Conservation (phyloP, 2,329 filamentous ascomycete species). For the Cladosporium velox region DNA sequence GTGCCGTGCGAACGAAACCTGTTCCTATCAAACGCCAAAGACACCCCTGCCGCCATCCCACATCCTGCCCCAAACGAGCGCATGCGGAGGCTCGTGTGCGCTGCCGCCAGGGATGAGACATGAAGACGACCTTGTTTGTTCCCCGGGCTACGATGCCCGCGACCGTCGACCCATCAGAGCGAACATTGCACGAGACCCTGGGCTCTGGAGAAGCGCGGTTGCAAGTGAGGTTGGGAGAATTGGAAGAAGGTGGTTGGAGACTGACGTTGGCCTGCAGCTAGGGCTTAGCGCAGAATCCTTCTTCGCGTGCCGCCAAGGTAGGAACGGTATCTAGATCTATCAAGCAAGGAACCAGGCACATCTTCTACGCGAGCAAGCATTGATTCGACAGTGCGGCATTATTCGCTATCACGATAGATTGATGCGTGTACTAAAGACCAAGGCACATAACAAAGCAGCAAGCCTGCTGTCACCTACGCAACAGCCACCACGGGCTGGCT, state of each 20-base stretch:
- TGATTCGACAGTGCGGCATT: neutral
- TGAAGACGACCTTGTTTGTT: conserved; percentile 13
- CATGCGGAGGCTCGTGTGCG: conserved; percentile 12
- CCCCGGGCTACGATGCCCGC: neutral
- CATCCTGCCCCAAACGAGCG: neutral
- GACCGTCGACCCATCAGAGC: neutral
- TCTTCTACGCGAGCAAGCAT: conserved; percentile 2
- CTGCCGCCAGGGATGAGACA: conserved; percentile 15
- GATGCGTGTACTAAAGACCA: neutral
- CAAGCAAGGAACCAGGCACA: conserved; percentile 19
- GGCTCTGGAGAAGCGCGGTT: conserved; percentile 10
- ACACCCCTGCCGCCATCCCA: conserved; percentile 18
- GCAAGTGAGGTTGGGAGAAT: conserved; percentile 18
- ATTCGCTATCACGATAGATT: neutral
- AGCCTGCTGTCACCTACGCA: conserved; percentile 6
- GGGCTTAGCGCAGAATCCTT: conserved; percentile 10
- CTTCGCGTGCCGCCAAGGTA: conserved; percentile 15
- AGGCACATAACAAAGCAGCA: conserved; percentile 1
- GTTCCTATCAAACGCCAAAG: conserved; percentile 14
- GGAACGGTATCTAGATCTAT: conserved; percentile 2
- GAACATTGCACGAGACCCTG: neutral
- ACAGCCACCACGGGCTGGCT: conserved; percentile 7
- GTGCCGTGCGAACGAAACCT: conserved; percentile 7
- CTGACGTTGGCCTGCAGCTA: conserved; percentile 19
- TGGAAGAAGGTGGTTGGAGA: conserved; percentile 16